phyloP scores from a whole-genome alignment of 345 rosid species.

The Eucalyptus regnans region DNA sequence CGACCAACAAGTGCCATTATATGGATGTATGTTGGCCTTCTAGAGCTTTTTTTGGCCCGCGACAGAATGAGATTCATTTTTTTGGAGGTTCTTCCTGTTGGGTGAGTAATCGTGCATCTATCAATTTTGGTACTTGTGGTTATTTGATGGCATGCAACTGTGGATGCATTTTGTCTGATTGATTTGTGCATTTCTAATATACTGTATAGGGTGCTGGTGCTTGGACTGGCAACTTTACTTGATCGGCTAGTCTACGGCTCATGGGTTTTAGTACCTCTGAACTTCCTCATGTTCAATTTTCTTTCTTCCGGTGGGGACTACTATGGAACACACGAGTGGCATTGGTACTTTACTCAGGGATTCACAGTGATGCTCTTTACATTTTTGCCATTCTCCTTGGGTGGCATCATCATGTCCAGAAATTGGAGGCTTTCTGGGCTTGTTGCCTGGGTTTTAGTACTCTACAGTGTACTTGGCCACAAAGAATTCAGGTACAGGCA shows the following conservation, averaged over 20 bases:
- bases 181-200: neutral
- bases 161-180: neutral
- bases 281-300: conserved; percentile 89
- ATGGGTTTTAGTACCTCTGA: conserved; percentile 83
- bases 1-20: conserved; percentile 86
- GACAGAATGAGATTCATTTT: conserved; percentile 47
- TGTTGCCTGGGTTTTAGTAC: conserved; percentile 62
- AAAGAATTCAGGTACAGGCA: conserved; percentile 74
- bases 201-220: conserved; percentile 47
- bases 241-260: conserved; percentile 75
- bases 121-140: neutral
- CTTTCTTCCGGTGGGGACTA: conserved; percentile 92
- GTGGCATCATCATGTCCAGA: conserved; percentile 53
- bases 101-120: conserved; percentile 35
- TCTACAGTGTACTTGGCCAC: conserved; percentile 79
- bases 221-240: conserved; percentile 49
- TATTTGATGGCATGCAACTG: neutral
- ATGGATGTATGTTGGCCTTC: conserved; percentile 82
- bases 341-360: conserved; percentile 97
- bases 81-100: conserved; percentile 61
- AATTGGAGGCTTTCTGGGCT: conserved; percentile 66
- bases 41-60: conserved; percentile 45
- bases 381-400: conserved; percentile 55
- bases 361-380: conserved; percentile 82
- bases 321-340: conserved; percentile 97